A percentile compares a stretch with the other conserved stretches of the same genome.
Conservation (phyloP, 495 filamentous ascomycete species). For the Tuber borchii region DNA sequence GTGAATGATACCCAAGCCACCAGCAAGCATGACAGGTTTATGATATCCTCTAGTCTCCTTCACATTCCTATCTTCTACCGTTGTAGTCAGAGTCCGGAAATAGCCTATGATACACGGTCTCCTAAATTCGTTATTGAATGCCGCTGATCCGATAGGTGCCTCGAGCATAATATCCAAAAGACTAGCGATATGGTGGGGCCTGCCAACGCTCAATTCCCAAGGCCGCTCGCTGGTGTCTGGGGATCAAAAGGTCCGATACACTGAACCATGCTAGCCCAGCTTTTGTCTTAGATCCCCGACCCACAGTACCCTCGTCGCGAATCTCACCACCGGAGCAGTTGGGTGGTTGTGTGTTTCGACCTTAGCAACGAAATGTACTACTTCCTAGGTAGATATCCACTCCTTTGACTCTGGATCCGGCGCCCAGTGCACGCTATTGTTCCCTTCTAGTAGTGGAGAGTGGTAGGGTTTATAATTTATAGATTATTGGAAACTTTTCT, state of each 20-base stretch:
- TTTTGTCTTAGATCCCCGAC: constrained; percentile 85
- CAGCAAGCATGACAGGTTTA: constrained; percentile 98
- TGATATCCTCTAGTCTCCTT: constrained; percentile 83
- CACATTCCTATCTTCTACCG: constrained; percentile 55
- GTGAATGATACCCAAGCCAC: constrained; percentile 90
- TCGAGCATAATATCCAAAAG: constrained; percentile 95
- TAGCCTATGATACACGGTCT: constrained; percentile 80
- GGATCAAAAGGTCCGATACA: constrained; percentile 87
- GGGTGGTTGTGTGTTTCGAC: constrained; percentile 98
- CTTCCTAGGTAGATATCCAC: constrained; percentile 82
- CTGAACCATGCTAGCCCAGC: constrained; percentile 88
- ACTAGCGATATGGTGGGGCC: constrained; percentile 84
- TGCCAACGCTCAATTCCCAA: constrained; percentile 92
- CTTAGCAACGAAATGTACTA: constrained; percentile 79
- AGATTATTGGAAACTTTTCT: too few species aligned
- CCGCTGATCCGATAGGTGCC: constrained; percentile 85
- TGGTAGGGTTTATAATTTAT: too few species aligned
- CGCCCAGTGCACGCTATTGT: constrained; percentile 67
- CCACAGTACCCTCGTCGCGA: constrained; percentile 88
- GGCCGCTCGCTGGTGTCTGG: constrained; percentile 65
- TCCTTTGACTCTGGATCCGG: constrained; percentile 75
- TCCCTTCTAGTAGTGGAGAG: constrained; percentile 76
- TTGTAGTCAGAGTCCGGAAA: constrained; percentile 77
- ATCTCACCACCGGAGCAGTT: constrained; percentile 91
- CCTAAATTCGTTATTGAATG: constrained; percentile 97